Percentiles rank a stretch among this genome's conserved stretches.
These are phyloP conservation scores for Aristolochia californica DNA, from an alignment of 164 flowering plant species.

Conservation along the genomic window DNA sequence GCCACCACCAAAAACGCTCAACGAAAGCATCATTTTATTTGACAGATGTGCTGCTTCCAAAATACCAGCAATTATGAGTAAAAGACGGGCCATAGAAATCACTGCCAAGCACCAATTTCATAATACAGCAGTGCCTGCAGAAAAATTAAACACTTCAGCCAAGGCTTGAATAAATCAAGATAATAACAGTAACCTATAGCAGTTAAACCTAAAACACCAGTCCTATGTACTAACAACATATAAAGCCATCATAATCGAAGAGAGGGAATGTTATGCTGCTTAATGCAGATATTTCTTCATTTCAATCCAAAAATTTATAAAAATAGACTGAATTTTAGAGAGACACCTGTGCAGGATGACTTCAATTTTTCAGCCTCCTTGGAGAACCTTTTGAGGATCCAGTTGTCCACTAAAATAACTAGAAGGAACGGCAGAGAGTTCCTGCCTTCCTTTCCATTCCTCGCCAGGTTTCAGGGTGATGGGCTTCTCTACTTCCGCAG, in stretches of 20 bases:
- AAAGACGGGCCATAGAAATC: conserved; percentile 9
- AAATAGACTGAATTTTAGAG: not conserved
- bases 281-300: not conserved
- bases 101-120: conserved; percentile 17
- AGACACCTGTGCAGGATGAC: conserved; percentile 2
- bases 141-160: not conserved
- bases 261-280: not conserved
- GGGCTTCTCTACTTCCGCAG: conserved; percentile 63
- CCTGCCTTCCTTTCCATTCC: conserved; percentile 77
- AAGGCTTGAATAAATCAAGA: not conserved
- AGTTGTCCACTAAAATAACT: conserved; percentile 76
- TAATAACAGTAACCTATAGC: not conserved
- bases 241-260: not conserved
- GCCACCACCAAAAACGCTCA: conserved; percentile 4
- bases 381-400: conserved; percentile 65
- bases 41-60: conserved; percentile 10
- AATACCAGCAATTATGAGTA: conserved; percentile 13
- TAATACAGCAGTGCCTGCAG: conserved; percentile 19
- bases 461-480: conserved; percentile 78
- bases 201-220: not conserved
- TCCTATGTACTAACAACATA: not conserved
- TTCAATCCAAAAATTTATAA: not conserved
- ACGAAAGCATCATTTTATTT: conserved; percentile 15
- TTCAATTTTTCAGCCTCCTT: conserved; percentile 16
- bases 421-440: conserved; percentile 70